Percentiles rank a stretch among this genome's conserved stretches.
Conservation (phyloP, 352 stramenopile species). For the Pythium grandisporangium region DNA sequence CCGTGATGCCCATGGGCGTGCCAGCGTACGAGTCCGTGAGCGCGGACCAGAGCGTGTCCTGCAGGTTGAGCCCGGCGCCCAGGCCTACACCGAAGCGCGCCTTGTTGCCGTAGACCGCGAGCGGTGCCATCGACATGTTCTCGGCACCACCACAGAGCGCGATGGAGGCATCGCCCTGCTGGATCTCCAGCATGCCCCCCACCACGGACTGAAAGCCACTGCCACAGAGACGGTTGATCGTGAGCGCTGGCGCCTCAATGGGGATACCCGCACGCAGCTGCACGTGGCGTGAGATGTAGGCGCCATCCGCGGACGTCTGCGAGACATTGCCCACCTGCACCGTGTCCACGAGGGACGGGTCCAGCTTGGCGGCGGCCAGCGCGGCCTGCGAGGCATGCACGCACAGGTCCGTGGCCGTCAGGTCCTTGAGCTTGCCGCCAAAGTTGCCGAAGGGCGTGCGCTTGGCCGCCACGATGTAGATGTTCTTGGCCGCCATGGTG, state of each 20-base stretch:
- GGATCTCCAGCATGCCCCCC: slow-evolving; percentile 87
- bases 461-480: slow-evolving; percentile 95
- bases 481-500: slow-evolving; percentile 71
- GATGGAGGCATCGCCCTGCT: slow-evolving; percentile 86
- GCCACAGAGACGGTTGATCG: slow-evolving; percentile 97
- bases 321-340: slow-evolving; percentile 97
- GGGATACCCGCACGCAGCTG: slow-evolving; percentile 86
- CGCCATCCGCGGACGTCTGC: slow-evolving; percentile 88
- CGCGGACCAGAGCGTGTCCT: slow-evolving; percentile 95
- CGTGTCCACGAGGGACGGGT: slow-evolving; percentile 85
- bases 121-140: slow-evolving; percentile 95
- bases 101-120: slow-evolving; percentile 89
- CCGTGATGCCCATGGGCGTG: slow-evolving; percentile 97
- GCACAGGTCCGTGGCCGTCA: slow-evolving; percentile 90
- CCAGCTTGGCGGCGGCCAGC: slow-evolving; percentile 60
- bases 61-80: slow-evolving; percentile 88
- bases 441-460: slow-evolving; percentile 94
- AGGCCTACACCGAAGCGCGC: slow-evolving; percentile 91
- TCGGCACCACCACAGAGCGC: slow-evolving; percentile 86
- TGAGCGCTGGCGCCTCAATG: slow-evolving; percentile 89
- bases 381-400: slow-evolving; percentile 84
- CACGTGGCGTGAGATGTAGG: slow-evolving; percentile 95
- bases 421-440: slow-evolving; percentile 89
- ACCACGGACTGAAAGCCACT: slow-evolving; percentile 96
- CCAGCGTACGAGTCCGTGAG: slow-evolving; percentile 94